Percentiles rank a stretch among this genome's conserved stretches.
phyloP scores from a whole-genome alignment of 805 yeast genomes.

The Spathaspora boniae region DNA sequence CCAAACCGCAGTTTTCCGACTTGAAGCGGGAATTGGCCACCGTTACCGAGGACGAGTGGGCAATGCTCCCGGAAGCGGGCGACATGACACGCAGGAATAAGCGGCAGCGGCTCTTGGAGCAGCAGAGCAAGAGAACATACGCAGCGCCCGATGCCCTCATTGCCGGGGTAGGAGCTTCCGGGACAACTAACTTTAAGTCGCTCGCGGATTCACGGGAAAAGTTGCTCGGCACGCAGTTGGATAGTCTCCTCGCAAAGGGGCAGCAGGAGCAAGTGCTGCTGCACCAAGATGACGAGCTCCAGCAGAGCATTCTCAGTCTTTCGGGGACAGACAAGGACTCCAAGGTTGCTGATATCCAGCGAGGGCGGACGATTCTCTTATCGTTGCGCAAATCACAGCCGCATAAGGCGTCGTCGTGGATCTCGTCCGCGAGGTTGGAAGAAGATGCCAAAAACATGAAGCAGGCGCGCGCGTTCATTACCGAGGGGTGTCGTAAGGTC shows the following conservation, averaged over 20 bases:
- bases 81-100: slow-evolving; percentile 82
- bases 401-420: slow-evolving; percentile 72
- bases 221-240: slow-evolving; percentile 53
- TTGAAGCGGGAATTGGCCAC: slow-evolving; percentile 58
- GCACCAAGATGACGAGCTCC: slow-evolving; percentile 20
- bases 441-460: slow-evolving; percentile 53
- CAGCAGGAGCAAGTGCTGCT: slow-evolving; percentile 4
- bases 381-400: slow-evolving; percentile 75
- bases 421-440: slow-evolving; percentile 80
- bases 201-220: slow-evolving; percentile 64
- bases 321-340: slow-evolving; percentile 8
- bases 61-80: slow-evolving; percentile 77
- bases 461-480: slow-evolving; percentile 58
- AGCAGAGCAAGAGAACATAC: slow-evolving; percentile 64
- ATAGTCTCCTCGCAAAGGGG: slow-evolving; percentile 21
- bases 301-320: slow-evolving; percentile 14
- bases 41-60: slow-evolving; percentile 75
- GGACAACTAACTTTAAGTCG: slow-evolving; percentile 44
- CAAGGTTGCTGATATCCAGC: slow-evolving; percentile 13
- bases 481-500: slow-evolving; percentile 71
- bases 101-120: slow-evolving; percentile 59
- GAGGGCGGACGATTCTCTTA: slow-evolving; percentile 57
- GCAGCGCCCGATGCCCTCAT: slow-evolving; percentile 78
- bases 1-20: slow-evolving; percentile 53
- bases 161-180: slow-evolving; percentile 22